Percentiles rank a stretch among this genome's conserved stretches.
Evolutionary conservation across 1,139 yeast genomes (phyloP).

Genomic region (Yamadazyma diddensiae): DNA sequence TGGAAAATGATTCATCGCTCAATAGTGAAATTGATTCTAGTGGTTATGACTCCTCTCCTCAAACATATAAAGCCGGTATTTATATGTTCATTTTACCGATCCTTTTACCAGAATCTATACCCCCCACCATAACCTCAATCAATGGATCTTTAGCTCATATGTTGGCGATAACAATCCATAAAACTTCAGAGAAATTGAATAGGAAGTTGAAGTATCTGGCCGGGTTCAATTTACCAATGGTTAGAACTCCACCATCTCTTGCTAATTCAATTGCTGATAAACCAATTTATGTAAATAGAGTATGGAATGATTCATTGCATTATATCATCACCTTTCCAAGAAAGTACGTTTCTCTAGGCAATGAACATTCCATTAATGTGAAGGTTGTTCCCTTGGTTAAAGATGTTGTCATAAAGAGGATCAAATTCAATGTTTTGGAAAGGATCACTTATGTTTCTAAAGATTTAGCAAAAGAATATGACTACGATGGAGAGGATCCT

Average conservation of each 20-base stretch:
- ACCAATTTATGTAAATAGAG: constrained; percentile 77
- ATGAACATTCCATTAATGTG: constrained; percentile 57
- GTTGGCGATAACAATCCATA: constrained; percentile 28
- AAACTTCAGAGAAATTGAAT: constrained; percentile 35
- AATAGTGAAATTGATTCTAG: constrained; percentile 7
- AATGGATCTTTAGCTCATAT: constrained; percentile 44
- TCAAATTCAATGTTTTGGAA: constrained; percentile 71
- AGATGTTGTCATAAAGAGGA: constrained; percentile 64
- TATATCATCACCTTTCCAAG: constrained; percentile 77
- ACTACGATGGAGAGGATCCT: constrained; percentile 52
- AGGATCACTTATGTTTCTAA: constrained; percentile 65
- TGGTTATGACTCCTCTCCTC: constrained; percentile 3
- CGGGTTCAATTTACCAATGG: constrained; percentile 47
- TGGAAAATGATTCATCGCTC: constrained; percentile 1
- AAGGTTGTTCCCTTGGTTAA: constrained; percentile 73
- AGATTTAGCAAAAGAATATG: constrained; percentile 52
- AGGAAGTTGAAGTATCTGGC: constrained; percentile 29
- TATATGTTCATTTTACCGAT: constrained; percentile 77
- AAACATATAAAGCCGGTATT: constrained; percentile 61
- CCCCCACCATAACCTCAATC: constrained; percentile 66
- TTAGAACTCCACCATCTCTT: constrained; percentile 78
- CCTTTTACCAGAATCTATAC: constrained; percentile 65
- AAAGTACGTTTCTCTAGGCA: constrained; percentile 71
- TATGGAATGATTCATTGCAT: constrained; percentile 78
- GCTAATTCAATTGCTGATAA: constrained; percentile 72